A percentile compares a stretch with the other conserved stretches of the same genome.
phyloP scores from a whole-genome alignment of 2,329 filamentous ascomycete genomes.

The Rugonectria rugulosa region DNA sequence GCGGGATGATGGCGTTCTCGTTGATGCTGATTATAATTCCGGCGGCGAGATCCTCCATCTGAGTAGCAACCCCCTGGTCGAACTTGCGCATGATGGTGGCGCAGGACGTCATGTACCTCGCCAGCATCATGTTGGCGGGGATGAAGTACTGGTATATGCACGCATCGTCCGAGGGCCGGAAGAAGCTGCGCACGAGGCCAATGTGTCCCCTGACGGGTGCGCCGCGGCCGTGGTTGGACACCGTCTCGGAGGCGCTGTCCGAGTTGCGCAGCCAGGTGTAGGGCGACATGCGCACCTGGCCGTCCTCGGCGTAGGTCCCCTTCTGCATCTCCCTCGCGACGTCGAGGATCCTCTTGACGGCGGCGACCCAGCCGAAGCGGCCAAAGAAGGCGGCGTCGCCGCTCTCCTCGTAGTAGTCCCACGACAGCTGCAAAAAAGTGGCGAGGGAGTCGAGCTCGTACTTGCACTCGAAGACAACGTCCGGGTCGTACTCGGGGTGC shows the following conservation, averaged over 20 bases:
- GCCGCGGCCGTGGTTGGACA: conserved; percentile 78
- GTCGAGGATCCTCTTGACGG: conserved; percentile 73
- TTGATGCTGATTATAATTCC: conserved; percentile 71
- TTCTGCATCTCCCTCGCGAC: conserved; percentile 75
- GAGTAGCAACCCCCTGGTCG: conserved; percentile 58
- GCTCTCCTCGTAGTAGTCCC: conserved; percentile 80
- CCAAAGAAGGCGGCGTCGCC: conserved; percentile 77
- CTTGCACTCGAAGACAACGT: conserved; percentile 90
- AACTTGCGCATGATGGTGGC: conserved; percentile 54
- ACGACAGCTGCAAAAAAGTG: conserved; percentile 82
- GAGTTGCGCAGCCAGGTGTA: conserved; percentile 84
- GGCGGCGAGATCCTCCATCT: conserved; percentile 65
- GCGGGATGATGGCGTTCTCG: conserved; percentile 70
- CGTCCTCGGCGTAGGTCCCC: conserved; percentile 73
- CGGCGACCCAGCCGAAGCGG: conserved; percentile 74
- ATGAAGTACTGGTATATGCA: conserved; percentile 88
- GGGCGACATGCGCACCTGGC: conserved; percentile 62
- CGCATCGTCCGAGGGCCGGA: conserved; percentile 89
- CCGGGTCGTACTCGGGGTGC: conserved; percentile 71
- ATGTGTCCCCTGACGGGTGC: conserved; percentile 82
- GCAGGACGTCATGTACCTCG: conserved; percentile 64
- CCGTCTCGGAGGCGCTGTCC: conserved; percentile 79
- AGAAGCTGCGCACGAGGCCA: conserved; percentile 84
- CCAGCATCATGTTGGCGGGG: conserved; percentile 88
- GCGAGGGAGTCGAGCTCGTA: conserved; percentile 93